Conservation (phyloP, 2,329 filamentous ascomycete species). For the Aspergillus carbonarius region DNA sequence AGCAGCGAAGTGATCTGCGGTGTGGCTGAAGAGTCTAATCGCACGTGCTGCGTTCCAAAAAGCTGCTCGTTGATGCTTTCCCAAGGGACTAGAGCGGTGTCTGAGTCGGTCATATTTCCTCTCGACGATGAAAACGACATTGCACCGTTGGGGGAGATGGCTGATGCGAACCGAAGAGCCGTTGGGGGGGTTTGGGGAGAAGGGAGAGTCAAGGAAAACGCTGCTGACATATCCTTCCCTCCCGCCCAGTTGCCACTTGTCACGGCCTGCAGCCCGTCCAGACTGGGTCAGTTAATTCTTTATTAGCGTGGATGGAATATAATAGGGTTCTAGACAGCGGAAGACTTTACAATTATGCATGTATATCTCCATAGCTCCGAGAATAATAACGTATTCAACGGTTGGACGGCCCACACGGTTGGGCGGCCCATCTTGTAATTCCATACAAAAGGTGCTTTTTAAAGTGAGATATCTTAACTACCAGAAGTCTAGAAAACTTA, state of each 20-base stretch:
- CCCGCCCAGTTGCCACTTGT: neutral
- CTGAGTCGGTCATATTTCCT: constrained; percentile 1
- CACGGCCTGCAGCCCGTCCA: neutral
- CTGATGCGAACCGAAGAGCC: neutral
- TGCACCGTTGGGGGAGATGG: neutral
- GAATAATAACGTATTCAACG: neutral
- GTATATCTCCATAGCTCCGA: neutral
- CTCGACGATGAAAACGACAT: neutral
- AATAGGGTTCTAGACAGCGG: neutral
- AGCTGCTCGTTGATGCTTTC: constrained; percentile 4
- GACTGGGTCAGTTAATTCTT: neutral
- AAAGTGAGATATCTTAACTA: too few species aligned
- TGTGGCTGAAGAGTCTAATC: neutral
- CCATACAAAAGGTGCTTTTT: too few species aligned
- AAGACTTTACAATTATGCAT: neutral
- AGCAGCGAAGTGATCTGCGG: constrained; percentile 18
- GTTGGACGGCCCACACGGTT: too few species aligned
- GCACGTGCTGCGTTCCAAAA: neutral
- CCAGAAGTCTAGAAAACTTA: too few species aligned
- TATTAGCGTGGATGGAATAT: neutral
- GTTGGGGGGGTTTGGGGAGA: neutral
- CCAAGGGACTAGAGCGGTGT: constrained; percentile 11
- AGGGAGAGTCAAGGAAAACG: neutral
- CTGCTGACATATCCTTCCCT: neutral
- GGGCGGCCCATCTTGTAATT: too few species aligned